Conservation (phyloP, 2,329 filamentous ascomycete species). For the Epichloe gansuensis region DNA sequence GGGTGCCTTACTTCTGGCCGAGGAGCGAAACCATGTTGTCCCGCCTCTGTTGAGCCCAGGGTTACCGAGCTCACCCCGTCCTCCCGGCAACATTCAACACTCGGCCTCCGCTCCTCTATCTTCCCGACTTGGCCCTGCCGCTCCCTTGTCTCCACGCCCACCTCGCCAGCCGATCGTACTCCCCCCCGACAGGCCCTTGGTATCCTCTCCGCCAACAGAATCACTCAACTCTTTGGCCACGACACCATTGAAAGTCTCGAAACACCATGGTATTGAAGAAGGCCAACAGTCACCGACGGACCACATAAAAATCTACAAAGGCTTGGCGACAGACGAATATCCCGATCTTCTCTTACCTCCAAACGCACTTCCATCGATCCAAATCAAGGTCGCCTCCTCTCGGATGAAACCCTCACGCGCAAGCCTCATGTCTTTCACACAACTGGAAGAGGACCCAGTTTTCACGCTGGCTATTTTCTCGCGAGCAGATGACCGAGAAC, state of each 20-base stretch:
- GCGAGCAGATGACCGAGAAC: slow-evolving; percentile 59
- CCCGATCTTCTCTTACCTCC: slow-evolving; percentile 76
- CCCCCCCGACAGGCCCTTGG: slow-evolving; percentile 54
- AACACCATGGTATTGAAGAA: neutral
- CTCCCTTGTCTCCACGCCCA: slow-evolving; percentile 58
- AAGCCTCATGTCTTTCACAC: slow-evolving; percentile 67
- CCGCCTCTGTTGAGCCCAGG: slow-evolving; percentile 44
- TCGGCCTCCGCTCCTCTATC: slow-evolving; percentile 52
- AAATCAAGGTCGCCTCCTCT: slow-evolving; percentile 81
- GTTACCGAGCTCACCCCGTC: slow-evolving; percentile 46
- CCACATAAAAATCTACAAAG: slow-evolving; percentile 52
- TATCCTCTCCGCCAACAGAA: slow-evolving; percentile 29
- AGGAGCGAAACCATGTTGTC: slow-evolving; percentile 20
- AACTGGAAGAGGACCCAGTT: slow-evolving; percentile 81
- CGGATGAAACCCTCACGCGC: slow-evolving; percentile 85
- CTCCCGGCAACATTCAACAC: slow-evolving; percentile 34
- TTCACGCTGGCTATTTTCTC: slow-evolving; percentile 82
- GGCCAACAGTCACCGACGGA: slow-evolving; percentile 18
- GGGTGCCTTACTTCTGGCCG: slow-evolving; percentile 35
- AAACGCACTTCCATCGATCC: slow-evolving; percentile 75
- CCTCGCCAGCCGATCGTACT: slow-evolving; percentile 62
- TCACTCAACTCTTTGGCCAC: slow-evolving; percentile 3
- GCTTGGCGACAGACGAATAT: slow-evolving; percentile 73
- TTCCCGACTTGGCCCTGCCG: slow-evolving; percentile 32
- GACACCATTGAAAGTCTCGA: slow-evolving; percentile 4